Base-by-base conservation (phyloP, 192 early-diverging fungal genomes). In the Dissophora ornata region DNA sequence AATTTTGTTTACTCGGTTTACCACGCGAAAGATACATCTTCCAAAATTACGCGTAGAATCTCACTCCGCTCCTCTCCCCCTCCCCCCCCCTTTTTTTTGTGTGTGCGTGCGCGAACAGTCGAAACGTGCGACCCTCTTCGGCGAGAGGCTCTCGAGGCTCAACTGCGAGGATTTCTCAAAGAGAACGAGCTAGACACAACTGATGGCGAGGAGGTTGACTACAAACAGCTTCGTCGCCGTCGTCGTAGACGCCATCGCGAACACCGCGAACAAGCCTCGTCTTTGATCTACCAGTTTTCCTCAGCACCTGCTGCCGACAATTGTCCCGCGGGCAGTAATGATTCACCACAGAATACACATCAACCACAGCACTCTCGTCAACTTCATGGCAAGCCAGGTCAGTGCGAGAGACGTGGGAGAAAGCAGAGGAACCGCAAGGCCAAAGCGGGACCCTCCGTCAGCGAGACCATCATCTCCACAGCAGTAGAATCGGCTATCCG, bases 401-500 rank as follows among this genome's bases (percentile, higher is more conserved):
- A 44, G 15, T 49, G 33, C 1, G 25, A 38, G 4, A 11, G 24
- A 4, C 44, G 45, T 30, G 21, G 30, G 1, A 19, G 36, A 30
- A 42, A 41, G 11, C 19, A 15, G 3, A 48, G 18, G 2, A 15
- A 33, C 7, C 5, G 28, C 7, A 36, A 22, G 8, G 26, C 22
- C 24, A 8, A 50, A 19, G 21, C 45, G 8, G 36, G 55, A 4
- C 28, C 71, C 0, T 55, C 57, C 15, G 30, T 77, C 1, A 38
- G 71, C 9, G 57, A 77, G 34, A 67, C 71, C 34, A 71, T 88
- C 3, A 85, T 86, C 38, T 52, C 82, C 8, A 64, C 79, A 0
- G 77, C 80, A 11, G 73, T 88, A 28, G 62, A 79, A 25, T 71
- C 79, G 42, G 86, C 86, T 1, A 80, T 88, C 18, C 53, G 79